These are phyloP conservation scores for Pestalotiopsis sp. DNA, from an alignment of 2,329 filamentous ascomycete genomes.

Conservation along the genomic window DNA sequence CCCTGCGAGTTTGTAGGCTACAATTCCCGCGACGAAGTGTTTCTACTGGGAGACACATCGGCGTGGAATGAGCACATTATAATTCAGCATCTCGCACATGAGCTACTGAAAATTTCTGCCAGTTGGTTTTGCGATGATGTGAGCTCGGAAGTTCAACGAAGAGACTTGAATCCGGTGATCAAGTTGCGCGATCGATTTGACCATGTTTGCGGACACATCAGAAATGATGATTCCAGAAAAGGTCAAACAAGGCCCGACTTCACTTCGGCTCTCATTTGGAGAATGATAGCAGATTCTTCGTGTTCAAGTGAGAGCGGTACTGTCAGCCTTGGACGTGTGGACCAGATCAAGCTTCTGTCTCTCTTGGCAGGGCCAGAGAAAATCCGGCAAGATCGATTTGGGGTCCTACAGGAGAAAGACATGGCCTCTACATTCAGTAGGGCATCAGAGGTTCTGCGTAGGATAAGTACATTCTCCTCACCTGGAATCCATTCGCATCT, in stretches of 20 bases:
- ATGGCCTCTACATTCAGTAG: no score
- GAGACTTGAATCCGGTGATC: conserved; percentile 7
- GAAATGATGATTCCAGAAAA: conserved; percentile 20
- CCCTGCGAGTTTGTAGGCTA: conserved; percentile 47
- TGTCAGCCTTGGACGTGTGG: fast-evolving
- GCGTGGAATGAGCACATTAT: conserved; percentile 49
- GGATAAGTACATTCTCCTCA: no score
- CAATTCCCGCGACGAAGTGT: conserved; percentile 35
- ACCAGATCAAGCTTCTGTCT: no score
- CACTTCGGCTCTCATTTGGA: conserved; percentile 66
- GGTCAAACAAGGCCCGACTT: conserved; percentile 78
- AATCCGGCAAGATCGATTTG: no score
- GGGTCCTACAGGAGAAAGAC: no score
- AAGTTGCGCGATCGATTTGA: conserved; percentile 45
- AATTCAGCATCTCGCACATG: conserved; percentile 32
- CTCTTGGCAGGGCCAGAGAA: no score
- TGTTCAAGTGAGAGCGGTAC: no score
- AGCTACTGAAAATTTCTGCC: conserved; percentile 34
- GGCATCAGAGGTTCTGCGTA: no score
- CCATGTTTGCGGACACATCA: conserved; percentile 50
- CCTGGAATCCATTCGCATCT: no score
- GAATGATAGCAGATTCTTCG: no score
- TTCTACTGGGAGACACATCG: conserved; percentile 35
- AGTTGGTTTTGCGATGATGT: conserved; percentile 53
- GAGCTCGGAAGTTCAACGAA: conserved; percentile 27